These are phyloP conservation scores for Torulaspora microellipsoides DNA, from an alignment of 805 yeast species.

Conservation along the genomic window DNA sequence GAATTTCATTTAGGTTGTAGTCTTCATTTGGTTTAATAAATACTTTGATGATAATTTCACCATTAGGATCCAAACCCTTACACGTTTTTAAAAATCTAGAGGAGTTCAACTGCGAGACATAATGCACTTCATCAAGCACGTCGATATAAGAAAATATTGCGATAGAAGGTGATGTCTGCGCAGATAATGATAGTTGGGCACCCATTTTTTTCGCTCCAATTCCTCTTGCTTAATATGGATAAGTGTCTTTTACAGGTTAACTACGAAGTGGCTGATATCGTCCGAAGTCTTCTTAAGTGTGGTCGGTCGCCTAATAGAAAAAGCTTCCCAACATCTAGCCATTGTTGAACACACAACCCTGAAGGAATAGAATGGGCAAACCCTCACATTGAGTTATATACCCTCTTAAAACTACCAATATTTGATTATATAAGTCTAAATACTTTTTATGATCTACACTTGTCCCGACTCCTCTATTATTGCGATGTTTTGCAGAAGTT, in stretches of 20 bases:
- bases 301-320: too few relatives aligned
- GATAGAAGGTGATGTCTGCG: slow-evolving; percentile 89
- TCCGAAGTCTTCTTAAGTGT: too few relatives aligned
- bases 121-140: slow-evolving; percentile 69
- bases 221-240: too few relatives aligned
- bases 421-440: too few relatives aligned
- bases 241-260: too few relatives aligned
- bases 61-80: slow-evolving; percentile 69
- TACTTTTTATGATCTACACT: too few relatives aligned
- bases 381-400: too few relatives aligned
- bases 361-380: too few relatives aligned
- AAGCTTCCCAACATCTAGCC: too few relatives aligned
- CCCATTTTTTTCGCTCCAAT: slow-evolving; percentile 54
- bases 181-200: slow-evolving; percentile 73
- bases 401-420: too few relatives aligned
- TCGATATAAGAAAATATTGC: slow-evolving; percentile 88
- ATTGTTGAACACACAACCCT: too few relatives aligned
- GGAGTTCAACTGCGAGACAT: slow-evolving; percentile 68
- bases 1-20: slow-evolving; percentile 20
- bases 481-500: slow-evolving; percentile 1
- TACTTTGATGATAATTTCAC: slow-evolving; percentile 72
- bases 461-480: slow-evolving; percentile 2
- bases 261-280: too few relatives aligned
- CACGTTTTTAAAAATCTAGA: slow-evolving; percentile 84
- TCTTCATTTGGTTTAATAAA: slow-evolving; percentile 63